Conservation (phyloP, 495 filamentous ascomycete species). For the Neurospora sp. region DNA sequence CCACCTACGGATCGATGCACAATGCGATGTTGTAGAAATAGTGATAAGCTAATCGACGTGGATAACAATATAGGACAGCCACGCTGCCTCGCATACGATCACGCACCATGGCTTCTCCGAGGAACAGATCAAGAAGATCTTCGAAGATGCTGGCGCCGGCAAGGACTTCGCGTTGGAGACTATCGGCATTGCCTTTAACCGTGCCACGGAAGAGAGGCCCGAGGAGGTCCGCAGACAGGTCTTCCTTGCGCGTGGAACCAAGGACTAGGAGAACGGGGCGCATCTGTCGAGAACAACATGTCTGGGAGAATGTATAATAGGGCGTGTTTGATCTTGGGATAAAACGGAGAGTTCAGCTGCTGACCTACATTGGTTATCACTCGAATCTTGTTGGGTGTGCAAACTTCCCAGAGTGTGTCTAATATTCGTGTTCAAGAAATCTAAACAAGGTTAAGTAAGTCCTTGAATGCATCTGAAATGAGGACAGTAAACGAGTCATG, state of each 20-base stretch:
- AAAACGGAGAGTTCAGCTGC: too few species aligned
- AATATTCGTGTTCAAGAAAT: not conserved
- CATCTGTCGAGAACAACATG: not conserved
- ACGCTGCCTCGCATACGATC: constrained; percentile 35
- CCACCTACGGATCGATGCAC: not conserved
- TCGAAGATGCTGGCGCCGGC: constrained; percentile 39
- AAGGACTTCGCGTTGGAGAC: constrained; percentile 32
- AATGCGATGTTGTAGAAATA: not conserved
- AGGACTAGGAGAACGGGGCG: constrained; percentile 4
- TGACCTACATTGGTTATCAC: too few species aligned
- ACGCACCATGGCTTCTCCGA: constrained; percentile 49
- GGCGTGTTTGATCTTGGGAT: too few species aligned
- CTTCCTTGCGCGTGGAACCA: constrained; percentile 20
- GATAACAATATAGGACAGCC: constrained; percentile 11
- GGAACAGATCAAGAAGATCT: constrained; percentile 42
- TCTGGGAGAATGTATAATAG: not conserved
- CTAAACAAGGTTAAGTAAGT: not conserved
- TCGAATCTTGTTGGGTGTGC: not conserved
- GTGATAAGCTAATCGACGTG: not conserved
- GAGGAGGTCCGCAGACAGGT: constrained; percentile 10
- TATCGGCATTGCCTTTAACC: constrained; percentile 21
- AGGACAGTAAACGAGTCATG: not conserved
- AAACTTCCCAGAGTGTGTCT: not conserved
- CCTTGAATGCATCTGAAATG: not conserved
- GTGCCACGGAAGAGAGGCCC: not conserved